Base-by-base conservation (phyloP, 2,329 filamentous ascomycete species). In the Rutstroemia sp. region DNA sequence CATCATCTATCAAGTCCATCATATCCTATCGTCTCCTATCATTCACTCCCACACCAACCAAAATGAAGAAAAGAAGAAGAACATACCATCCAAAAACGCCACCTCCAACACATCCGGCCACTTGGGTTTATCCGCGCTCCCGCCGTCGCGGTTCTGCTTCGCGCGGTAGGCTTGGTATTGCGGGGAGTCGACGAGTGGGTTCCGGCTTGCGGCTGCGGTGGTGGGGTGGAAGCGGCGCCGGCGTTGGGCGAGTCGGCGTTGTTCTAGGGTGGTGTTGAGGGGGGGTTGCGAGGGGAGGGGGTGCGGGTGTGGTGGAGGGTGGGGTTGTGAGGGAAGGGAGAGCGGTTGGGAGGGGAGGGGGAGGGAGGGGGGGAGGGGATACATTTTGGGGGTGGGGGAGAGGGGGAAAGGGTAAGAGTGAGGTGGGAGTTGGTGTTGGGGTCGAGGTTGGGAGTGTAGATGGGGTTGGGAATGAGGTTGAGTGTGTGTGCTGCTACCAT, bases 161-260 rank as follows among this genome's bases (percentile, higher is more conserved):
- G 79, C 78, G 63, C 84, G 79, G 69, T 87, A 87, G 63, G 83
- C 80, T 58, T 80, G 77, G 65, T 87, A 87, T 59, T 83, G 78
- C 16, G 78, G 77, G 62, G 81, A 82, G 56, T 79, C 76, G 64
- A 82, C 82, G 63, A 86, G 78, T 47, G 83, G 82, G 69, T 86
- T 85, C 57, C 73, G 72, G 23, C 60, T 64, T 34, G 69, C 66
- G 23, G 23, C 23, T 23, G 23, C 5, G 2, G 27, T 9, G 27
- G 10, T 4, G 54, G 67, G 66, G 14, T 67, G 61, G 6, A 66
- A 63, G 14, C 59, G 50, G 38, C 65, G 64, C 40, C 64, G 58
- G 36, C 67, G 64, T 6, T 67, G 65, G 25, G 64, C 65, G 17
- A 73, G 68, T 30, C 69, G 65, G 40, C 68, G 68, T 40, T 66